Evolutionary conservation across 495 filamentous ascomycete genomes (phyloP).

Genomic region (Podospora australis): DNA sequence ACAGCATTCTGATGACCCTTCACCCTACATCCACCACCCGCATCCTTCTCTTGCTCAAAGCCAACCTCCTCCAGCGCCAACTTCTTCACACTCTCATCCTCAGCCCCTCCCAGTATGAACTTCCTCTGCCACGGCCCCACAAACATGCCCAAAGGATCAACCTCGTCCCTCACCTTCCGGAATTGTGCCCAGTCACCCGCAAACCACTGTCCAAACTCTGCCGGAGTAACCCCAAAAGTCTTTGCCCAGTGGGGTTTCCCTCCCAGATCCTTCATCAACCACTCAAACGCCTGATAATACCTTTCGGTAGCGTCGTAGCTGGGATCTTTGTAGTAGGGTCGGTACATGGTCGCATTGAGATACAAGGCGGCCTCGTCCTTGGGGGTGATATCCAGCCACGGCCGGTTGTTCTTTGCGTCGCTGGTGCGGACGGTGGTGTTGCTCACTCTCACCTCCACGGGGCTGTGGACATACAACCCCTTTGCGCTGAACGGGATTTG

Average conservation of each 20-base stretch:
- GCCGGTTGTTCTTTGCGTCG: slow-evolving; percentile 42
- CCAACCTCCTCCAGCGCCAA: slow-evolving; percentile 38
- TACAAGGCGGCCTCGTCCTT: slow-evolving; percentile 74
- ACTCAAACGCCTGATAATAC: slow-evolving; percentile 94
- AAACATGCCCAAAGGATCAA: slow-evolving; percentile 91
- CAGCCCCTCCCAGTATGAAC: slow-evolving; percentile 48
- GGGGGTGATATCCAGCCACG: slow-evolving; percentile 67
- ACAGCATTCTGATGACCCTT: slow-evolving; percentile 19
- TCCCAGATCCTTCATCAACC: slow-evolving; percentile 85
- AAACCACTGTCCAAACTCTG: slow-evolving; percentile 53
- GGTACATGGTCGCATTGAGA: slow-evolving; percentile 92
- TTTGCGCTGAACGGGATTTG: slow-evolving; percentile 75
- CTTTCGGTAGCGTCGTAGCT: slow-evolving; percentile 55
- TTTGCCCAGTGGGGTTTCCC: slow-evolving; percentile 97
- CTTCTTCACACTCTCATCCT: background rate
- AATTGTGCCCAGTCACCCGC: slow-evolving; percentile 52
- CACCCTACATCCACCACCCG: slow-evolving; percentile 23
- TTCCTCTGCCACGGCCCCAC: slow-evolving; percentile 81
- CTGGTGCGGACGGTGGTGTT: slow-evolving; percentile 54
- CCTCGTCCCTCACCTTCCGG: slow-evolving; percentile 58
- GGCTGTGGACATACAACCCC: slow-evolving; percentile 83
- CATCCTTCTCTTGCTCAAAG: slow-evolving; percentile 15
- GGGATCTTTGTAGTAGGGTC: slow-evolving; percentile 78
- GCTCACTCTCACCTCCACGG: slow-evolving; percentile 84
- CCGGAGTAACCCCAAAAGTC: slow-evolving; percentile 64